phyloP scores from a whole-genome alignment of 768 basidiomycete species.

The Pleurotus citrinopileatus region DNA sequence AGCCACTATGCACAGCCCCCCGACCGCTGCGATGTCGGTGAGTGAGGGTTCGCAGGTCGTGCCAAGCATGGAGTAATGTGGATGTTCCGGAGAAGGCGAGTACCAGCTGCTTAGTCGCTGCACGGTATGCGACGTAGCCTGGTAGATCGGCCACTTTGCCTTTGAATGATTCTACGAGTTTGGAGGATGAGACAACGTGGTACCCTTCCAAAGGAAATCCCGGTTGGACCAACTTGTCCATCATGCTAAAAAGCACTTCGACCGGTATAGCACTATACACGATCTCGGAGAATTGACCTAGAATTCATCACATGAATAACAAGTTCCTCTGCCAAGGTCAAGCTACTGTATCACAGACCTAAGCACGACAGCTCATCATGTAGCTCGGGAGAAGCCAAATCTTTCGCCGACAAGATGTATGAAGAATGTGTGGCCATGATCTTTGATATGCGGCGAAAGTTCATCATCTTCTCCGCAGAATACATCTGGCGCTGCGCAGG shows the following conservation, averaged over 20 bases:
- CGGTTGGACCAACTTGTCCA: conserved; percentile 32
- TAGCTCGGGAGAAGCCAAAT: conserved; percentile 36
- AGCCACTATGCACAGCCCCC: conserved; percentile 49
- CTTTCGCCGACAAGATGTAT: conserved; percentile 35
- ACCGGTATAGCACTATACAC: conserved; percentile 42
- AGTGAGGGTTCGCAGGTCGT: conserved; percentile 42
- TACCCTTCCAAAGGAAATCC: conserved; percentile 53
- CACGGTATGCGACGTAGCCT: conserved; percentile 44
- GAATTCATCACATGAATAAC: background rate
- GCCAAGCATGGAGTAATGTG: conserved; percentile 38
- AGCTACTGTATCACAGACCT: conserved; percentile 34
- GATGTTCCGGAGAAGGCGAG: conserved; percentile 52
- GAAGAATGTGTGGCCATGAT: conserved; percentile 44
- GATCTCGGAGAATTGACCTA: conserved; percentile 57
- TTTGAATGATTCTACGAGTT: conserved; percentile 34
- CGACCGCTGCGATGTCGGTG: conserved; percentile 34
- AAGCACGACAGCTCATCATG: conserved; percentile 40
- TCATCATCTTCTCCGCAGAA: conserved; percentile 45
- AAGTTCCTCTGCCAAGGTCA: too few relatives aligned
- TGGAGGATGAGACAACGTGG: conserved; percentile 29
- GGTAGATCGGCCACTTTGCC: conserved; percentile 43
- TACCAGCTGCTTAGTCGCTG: conserved; percentile 42
- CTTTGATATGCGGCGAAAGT: conserved; percentile 55
- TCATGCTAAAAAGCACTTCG: conserved; percentile 39
- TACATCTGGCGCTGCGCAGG: conserved; percentile 48